phyloP scores from a whole-genome alignment of 345 rosid species.

The Atalantia buxifolia region DNA sequence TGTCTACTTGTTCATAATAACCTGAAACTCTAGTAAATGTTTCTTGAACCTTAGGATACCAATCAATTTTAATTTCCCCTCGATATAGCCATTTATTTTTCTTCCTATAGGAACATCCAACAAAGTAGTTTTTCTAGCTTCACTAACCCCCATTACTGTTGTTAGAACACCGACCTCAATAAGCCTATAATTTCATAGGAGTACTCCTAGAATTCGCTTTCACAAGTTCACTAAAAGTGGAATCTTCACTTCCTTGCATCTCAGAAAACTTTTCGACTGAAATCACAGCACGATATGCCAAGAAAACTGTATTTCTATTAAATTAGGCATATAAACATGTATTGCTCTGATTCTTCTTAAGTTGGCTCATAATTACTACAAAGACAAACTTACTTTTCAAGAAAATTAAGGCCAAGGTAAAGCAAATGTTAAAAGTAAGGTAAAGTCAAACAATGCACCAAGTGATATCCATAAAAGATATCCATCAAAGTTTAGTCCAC shows the following conservation, averaged over 20 bases:
- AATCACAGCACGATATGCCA: constrained; percentile 62
- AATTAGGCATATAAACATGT: background rate
- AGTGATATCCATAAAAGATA: too few relatives aligned
- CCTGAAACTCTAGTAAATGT: too few relatives aligned
- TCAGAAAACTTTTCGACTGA: constrained; percentile 53
- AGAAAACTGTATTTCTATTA: constrained; percentile 48
- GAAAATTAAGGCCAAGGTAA: constrained; percentile 63
- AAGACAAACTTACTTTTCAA: constrained; percentile 48
- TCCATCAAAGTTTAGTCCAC: too few relatives aligned
- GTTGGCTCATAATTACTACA: background rate
- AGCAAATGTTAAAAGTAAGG: constrained; percentile 44
- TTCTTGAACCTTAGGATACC: too few relatives aligned
- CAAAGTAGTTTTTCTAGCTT: too few relatives aligned
- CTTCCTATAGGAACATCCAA: too few relatives aligned
- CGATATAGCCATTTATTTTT: too few relatives aligned
- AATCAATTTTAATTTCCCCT: too few relatives aligned
- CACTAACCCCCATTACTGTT: too few relatives aligned
- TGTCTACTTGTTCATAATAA: too few relatives aligned
- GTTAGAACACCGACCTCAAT: too few relatives aligned
- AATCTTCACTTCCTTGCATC: constrained; percentile 39
- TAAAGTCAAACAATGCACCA: too few relatives aligned
- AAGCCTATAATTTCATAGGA: background rate
- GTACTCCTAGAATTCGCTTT: constrained; percentile 6
- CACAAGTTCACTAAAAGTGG: constrained; percentile 4
- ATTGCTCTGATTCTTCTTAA: background rate